Evolutionary conservation across 2,329 filamentous ascomycete species (phyloP).

Genomic region (Arthrobotrys iridis): DNA sequence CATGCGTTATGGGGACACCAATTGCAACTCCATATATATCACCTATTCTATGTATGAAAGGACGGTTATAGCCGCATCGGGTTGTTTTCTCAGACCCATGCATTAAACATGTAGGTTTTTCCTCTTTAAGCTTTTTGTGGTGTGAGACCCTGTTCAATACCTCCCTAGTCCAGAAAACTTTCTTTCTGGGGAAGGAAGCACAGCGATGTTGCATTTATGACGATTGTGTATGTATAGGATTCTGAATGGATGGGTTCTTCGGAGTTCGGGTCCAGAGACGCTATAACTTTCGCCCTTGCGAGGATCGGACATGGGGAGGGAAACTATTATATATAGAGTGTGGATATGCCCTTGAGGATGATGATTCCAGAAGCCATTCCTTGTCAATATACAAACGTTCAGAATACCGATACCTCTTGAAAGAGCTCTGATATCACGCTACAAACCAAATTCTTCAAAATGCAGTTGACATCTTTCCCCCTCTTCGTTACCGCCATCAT

Average conservation of each 20-base stretch:
- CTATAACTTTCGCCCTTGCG: conserved; percentile 5
- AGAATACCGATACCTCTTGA: background rate
- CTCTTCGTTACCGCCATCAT: conserved; percentile 25
- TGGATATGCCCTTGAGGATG: background rate
- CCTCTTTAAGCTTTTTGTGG: conserved; percentile 16
- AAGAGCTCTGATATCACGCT: background rate
- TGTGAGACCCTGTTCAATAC: conserved; percentile 13
- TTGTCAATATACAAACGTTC: background rate
- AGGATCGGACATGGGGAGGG: background rate
- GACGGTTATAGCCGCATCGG: conserved; percentile 14
- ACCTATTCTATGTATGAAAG: background rate
- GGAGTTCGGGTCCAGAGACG: conserved; percentile 8
- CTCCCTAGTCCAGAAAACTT: background rate
- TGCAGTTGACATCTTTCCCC: conserved; percentile 34
- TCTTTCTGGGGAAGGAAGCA: background rate
- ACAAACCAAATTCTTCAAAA: conserved; percentile 8
- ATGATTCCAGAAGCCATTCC: background rate
- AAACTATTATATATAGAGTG: conserved; percentile 1
- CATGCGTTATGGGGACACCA: conserved; percentile 10
- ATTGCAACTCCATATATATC: conserved; percentile 16
- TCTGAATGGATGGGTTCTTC: background rate
- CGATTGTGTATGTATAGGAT: background rate
- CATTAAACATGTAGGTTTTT: conserved; percentile 17
- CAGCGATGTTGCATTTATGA: conserved; percentile 23
- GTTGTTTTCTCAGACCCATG: background rate